phyloP scores from a whole-genome alignment of 192 early-diverging fungal species.

The Podila minutissima region DNA sequence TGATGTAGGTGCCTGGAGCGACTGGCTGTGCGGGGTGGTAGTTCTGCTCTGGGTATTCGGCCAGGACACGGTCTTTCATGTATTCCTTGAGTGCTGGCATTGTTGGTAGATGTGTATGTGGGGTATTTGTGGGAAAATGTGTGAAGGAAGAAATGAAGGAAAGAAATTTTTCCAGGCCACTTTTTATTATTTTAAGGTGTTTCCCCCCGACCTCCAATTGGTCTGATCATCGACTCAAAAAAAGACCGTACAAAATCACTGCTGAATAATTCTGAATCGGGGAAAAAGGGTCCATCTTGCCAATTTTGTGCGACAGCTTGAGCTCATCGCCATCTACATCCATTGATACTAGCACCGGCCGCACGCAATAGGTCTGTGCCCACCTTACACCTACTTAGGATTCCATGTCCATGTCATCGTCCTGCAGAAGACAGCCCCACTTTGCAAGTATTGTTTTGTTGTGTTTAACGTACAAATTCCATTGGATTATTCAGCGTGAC shows the following conservation, averaged over 20 bases:
- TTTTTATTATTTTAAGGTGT: neutral
- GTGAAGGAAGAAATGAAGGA: neutral
- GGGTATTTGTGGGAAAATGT: neutral
- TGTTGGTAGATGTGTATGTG: neutral
- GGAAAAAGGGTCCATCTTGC: too few relatives aligned
- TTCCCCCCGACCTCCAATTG: neutral
- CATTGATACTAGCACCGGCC: too few relatives aligned
- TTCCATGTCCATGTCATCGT: too few relatives aligned
- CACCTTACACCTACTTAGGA: too few relatives aligned
- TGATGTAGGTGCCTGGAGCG: conserved; percentile 8
- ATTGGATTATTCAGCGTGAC: too few relatives aligned
- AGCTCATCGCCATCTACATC: too few relatives aligned
- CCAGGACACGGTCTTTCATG: neutral
- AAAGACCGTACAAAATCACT: neutral
- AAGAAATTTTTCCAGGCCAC: neutral
- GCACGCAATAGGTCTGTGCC: too few relatives aligned
- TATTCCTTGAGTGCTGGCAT: neutral
- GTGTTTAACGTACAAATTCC: too few relatives aligned
- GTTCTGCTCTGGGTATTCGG: neutral
- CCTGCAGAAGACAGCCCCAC: too few relatives aligned
- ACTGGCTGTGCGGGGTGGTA: neutral
- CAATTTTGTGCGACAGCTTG: too few relatives aligned
- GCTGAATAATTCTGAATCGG: too few relatives aligned
- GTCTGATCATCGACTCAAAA: neutral
- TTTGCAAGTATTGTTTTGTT: too few relatives aligned